These are phyloP conservation scores for Gymnopus androsaceus DNA, from an alignment of 1,284 basidiomycete species.

Conservation along the genomic window DNA sequence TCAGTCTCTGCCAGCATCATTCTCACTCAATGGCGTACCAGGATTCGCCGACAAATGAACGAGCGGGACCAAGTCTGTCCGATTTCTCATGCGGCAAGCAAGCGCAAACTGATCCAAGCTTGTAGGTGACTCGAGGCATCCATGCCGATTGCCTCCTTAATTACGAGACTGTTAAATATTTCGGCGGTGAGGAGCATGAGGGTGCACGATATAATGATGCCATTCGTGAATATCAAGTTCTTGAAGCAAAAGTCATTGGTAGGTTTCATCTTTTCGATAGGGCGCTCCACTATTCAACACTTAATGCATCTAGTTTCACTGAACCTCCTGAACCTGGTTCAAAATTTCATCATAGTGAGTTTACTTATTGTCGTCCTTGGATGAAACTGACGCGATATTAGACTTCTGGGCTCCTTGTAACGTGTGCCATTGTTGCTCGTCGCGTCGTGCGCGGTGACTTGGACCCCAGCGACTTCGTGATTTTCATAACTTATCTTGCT, in stretches of 20 bases:
- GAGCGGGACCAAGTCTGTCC: slow-evolving; percentile 66
- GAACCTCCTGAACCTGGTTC: slow-evolving; percentile 73
- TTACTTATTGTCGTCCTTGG: not conserved
- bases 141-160: slow-evolving; percentile 82
- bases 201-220: slow-evolving; percentile 72
- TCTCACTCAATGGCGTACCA: slow-evolving; percentile 73
- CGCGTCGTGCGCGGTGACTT: slow-evolving; percentile 57
- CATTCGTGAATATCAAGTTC: slow-evolving; percentile 72
- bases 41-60: slow-evolving; percentile 74
- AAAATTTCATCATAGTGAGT: slow-evolving; percentile 78
- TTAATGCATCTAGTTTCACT: slow-evolving; percentile 54
- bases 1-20: slow-evolving; percentile 65
- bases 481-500: slow-evolving; percentile 79
- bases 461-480: slow-evolving; percentile 63
- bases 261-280: slow-evolving; percentile 28
- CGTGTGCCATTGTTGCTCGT: slow-evolving; percentile 73
- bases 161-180: slow-evolving; percentile 86
- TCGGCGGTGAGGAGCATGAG: slow-evolving; percentile 82
- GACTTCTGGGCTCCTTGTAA: slow-evolving; percentile 76
- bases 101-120: not conserved
- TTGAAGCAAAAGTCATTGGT: slow-evolving; percentile 78
- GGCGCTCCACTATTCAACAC: slow-evolving; percentile 11
- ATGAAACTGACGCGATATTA: slow-evolving; percentile 28
- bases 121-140: slow-evolving; percentile 69
- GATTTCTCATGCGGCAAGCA: slow-evolving; percentile 2